Evolutionary conservation across 169 alveolate genomes (phyloP), one percentile per base, ranked within the genome.

Genomic region (Plasmodium vivax): DNA sequence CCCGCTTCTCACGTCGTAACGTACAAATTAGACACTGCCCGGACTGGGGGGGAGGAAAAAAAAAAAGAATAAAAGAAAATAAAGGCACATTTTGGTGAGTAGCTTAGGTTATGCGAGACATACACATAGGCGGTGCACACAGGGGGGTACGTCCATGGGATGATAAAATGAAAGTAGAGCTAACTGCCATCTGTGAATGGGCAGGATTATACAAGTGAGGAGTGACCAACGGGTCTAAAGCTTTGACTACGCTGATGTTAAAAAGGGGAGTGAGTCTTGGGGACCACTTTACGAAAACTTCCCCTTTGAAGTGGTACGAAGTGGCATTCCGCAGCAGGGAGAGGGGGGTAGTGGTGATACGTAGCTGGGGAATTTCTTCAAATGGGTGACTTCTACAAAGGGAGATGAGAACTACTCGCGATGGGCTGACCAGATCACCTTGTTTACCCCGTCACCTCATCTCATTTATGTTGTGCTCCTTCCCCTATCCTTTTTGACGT

Each of bases 311-410:
- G 62, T 51, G 23, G 7, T 51, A 16, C 23, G 62, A 51, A 3
- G 62, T 12, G 62, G 8, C 16, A 51, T 51, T 14, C 27, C 62
- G 23, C 23, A 51, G 23, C 19, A 10, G 19, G 58, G 19, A 6
- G 23, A 3, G 6, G 23, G 9, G 58, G 0, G 58, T 1, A 12
- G 0, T 47, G 56, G 54, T 7, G 51, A 6, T 6, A 45, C 16
- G 3, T 47, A 47, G 12, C 58, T 47, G 58, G 2, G 58, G n/a
- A 16, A 23, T 51, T 14, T 16, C 19, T 14, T 51, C 62, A 12
- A 51, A 51, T 12, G 93, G 54, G 34, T 85, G 27, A 19, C 62
- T 34, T 2, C 81, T 47, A 30, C 43, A 85, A 85, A 85, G 27
- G 62, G 62, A 16, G 19, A 47, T 47, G 16, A 2, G 62, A 3